Conservation (phyloP, 2,329 filamentous ascomycete genomes). For the Hypoxylon sp. region DNA sequence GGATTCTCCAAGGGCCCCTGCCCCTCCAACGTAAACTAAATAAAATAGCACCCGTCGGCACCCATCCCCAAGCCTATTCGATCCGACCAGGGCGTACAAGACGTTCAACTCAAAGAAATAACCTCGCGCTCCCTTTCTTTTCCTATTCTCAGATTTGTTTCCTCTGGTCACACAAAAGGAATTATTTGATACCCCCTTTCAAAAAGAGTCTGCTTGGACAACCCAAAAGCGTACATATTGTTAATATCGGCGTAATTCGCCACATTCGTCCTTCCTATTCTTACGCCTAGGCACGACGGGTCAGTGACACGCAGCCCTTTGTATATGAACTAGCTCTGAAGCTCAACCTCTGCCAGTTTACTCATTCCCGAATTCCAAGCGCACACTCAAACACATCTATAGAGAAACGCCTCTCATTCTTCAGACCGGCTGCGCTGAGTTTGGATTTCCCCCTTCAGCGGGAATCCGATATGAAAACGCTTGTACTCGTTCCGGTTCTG, state of each 20-base stretch:
- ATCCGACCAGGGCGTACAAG: constrained; percentile 19
- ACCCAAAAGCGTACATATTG: constrained; percentile 33
- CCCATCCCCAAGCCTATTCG: constrained; percentile 18
- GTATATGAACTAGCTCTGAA: constrained; percentile 21
- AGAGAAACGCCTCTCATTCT: constrained; percentile 9
- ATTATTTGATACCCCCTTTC: constrained; percentile 34
- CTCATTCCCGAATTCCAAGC: constrained; percentile 14
- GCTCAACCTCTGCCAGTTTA: constrained; percentile 22
- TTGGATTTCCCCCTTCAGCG: constrained; percentile 8
- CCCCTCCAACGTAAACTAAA: constrained; percentile 23
- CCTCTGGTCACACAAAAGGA: constrained; percentile 21
- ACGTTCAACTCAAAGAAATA: constrained; percentile 23
- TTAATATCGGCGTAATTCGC: constrained; percentile 34
- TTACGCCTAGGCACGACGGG: not conserved
- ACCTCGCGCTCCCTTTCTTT: constrained; percentile 15
- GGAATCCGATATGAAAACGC: constrained; percentile 37
- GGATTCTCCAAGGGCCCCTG: constrained; percentile 15
- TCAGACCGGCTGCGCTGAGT: not conserved
- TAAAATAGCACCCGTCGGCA: constrained; percentile 28
- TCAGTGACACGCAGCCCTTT: constrained; percentile 22
- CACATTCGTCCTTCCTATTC: constrained; percentile 19
- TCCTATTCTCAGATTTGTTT: constrained; percentile 13
- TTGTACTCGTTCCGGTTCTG: constrained; percentile 9
- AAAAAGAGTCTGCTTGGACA: constrained; percentile 31
- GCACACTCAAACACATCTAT: not conserved